These are phyloP conservation scores for Lophiostoma macrostomum DNA, from an alignment of 495 filamentous ascomycete genomes.

Conservation along the genomic window DNA sequence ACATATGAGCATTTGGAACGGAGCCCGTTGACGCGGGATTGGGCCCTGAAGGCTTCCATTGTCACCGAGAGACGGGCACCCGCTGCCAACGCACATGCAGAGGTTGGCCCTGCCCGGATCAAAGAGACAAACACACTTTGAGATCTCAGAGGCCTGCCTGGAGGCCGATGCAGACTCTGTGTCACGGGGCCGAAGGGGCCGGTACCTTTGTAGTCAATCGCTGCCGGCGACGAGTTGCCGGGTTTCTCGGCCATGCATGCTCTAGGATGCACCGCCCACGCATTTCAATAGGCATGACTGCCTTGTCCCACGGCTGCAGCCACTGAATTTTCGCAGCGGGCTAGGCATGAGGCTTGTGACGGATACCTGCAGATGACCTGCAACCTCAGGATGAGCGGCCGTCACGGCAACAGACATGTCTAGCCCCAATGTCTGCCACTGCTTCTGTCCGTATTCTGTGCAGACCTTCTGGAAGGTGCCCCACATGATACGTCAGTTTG, in stretches of 20 bases:
- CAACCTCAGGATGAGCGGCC: slow-evolving; percentile 1
- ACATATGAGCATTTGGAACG: slow-evolving; percentile 27
- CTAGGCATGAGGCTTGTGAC: slow-evolving; percentile 6
- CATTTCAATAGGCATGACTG: slow-evolving; percentile 1
- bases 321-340: slow-evolving; percentile 5
- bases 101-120: slow-evolving; percentile 10
- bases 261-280: not conserved
- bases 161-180: slow-evolving; percentile 7
- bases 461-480: slow-evolving; percentile 22
- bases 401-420: not conserved
- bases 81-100: slow-evolving; percentile 26
- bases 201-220: not conserved
- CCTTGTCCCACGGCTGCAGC: slow-evolving; percentile 9
- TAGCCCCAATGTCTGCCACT: slow-evolving; percentile 3
- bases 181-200: not conserved
- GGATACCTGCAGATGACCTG: slow-evolving; percentile 15
- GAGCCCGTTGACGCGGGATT: slow-evolving; percentile 14
- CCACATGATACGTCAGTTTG: not conserved
- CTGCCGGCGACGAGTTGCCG: not conserved
- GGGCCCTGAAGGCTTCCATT: slow-evolving; percentile 20
- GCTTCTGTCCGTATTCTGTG: slow-evolving; percentile 6
- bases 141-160: slow-evolving; percentile 11
- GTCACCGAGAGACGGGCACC: slow-evolving; percentile 30
- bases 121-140: slow-evolving; percentile 18
- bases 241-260: not conserved